Base-by-base conservation (phyloP, 305 asterid species). In the Fraxinus velutina region DNA sequence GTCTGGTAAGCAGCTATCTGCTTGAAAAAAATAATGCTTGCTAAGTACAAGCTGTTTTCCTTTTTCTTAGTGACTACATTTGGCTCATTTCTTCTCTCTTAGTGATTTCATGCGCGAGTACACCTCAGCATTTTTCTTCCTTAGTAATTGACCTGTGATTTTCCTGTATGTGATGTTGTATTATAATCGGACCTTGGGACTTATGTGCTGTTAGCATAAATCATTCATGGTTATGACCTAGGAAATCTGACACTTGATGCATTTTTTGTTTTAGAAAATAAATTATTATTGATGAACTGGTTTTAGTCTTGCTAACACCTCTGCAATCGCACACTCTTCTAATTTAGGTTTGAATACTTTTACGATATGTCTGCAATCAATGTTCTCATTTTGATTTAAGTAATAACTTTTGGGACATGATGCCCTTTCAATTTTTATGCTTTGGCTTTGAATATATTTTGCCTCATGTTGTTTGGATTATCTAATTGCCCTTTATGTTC, bases 371-470 rank as follows among this genome's bases (percentile, higher is more conserved):
- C 64, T 37, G 68, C 72, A 19, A 1, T 73, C 76, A 75, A 22
- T 68, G 66, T 50, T n/a, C 75, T n/a, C 30, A 66, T 73, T 19
- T 74, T 71, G 70, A 30, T 55, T 27, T 27, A 27, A 66, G 32
- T 22, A 64, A 24, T 24, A 24, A 64, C 39, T 47, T 44, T 83
- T 74, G 60, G 77, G 44, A 21, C 55, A 19, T 75, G 73, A 70
- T 79, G 42, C 75, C 32, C 77, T 73, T 55, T 50, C 68, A 19
- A 66, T 83, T 22, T 68, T 75, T 42, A 39, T 74, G 77, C 70
- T 60, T 55, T 60, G 70, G 24, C 3, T 55, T 60, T 19, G 70
- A 2, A 60, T 60, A 7, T 60, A 60, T 19, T 21, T 60, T 6
- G 3, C 30, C 30, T 60, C 8, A 8, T 81, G 17, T 62, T 17